Evolutionary conservation across 73 alveolate genomes (phyloP).

Genomic region (Breviolum minutum): DNA sequence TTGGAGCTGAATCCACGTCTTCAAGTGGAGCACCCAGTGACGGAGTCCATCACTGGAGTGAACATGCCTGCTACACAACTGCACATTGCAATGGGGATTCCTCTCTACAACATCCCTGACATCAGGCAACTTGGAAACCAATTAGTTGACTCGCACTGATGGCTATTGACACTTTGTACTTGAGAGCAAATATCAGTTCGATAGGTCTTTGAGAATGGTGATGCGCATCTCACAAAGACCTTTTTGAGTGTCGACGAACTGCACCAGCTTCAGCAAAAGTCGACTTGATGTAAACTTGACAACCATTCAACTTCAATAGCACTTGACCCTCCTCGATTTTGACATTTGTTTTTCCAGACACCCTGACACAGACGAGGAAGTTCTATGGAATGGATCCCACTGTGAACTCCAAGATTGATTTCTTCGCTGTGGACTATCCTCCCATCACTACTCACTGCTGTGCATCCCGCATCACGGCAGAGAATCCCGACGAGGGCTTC

Average conservation of each 20-base stretch:
- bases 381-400: constrained; percentile 81
- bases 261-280: not conserved
- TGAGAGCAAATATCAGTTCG: too few species aligned
- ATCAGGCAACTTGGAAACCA: constrained; percentile 6
- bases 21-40: constrained; percentile 97
- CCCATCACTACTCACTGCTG: constrained; percentile 81
- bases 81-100: constrained; percentile 97
- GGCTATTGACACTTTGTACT: too few species aligned
- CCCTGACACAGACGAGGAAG: not conserved
- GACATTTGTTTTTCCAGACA: not conserved
- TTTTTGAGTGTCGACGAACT: too few species aligned
- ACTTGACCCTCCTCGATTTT: too few species aligned
- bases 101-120: constrained; percentile 92
- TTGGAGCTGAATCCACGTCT: constrained; percentile 97
- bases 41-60: constrained; percentile 97
- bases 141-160: not conserved
- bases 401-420: constrained; percentile 29
- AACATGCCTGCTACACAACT: constrained; percentile 97
- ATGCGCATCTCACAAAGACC: too few species aligned
- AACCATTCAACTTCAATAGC: too few species aligned
- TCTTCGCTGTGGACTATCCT: constrained; percentile 92
- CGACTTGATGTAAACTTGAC: not conserved
- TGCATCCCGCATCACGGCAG: constrained; percentile 94
- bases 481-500: constrained; percentile 95
- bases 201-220: too few species aligned